Conservation (phyloP, 495 filamentous ascomycete species). For the Cercophora samala region DNA sequence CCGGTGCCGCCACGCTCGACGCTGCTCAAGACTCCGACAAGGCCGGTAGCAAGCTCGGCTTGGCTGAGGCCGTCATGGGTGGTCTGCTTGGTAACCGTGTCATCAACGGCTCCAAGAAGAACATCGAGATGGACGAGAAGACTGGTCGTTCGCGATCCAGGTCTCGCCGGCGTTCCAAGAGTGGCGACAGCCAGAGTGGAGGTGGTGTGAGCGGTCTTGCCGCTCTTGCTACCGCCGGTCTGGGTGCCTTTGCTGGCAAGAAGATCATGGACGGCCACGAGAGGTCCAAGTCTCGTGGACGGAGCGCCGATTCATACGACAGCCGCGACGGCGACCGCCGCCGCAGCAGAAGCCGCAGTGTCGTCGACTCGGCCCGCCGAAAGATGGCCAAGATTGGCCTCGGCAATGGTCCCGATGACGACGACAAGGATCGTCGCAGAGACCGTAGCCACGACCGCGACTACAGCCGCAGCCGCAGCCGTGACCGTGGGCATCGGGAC, state of each 20-base stretch:
- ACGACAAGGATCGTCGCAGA: slow-evolving; percentile 34
- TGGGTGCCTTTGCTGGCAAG: slow-evolving; percentile 78
- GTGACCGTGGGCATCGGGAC: slow-evolving; percentile 34
- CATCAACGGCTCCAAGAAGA: slow-evolving; percentile 69
- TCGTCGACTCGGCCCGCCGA: slow-evolving; percentile 44
- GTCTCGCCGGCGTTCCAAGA: slow-evolving; percentile 50
- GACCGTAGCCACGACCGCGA: slow-evolving; percentile 32
- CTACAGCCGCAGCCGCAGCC: slow-evolving; percentile 29
- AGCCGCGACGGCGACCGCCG: slow-evolving; percentile 41
- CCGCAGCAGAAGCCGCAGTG: slow-evolving; percentile 51
- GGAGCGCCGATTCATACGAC: slow-evolving; percentile 50
- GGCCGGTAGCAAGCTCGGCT: slow-evolving; percentile 59
- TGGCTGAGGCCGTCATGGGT: slow-evolving; percentile 74
- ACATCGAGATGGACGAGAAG: slow-evolving; percentile 52
- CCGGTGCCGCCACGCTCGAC: slow-evolving; percentile 80
- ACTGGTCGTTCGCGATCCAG: slow-evolving; percentile 51
- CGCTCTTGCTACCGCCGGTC: slow-evolving; percentile 68
- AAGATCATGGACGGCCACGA: slow-evolving; percentile 67
- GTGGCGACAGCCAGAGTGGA: slow-evolving; percentile 35
- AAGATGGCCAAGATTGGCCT: slow-evolving; percentile 46
- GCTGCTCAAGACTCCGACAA: slow-evolving; percentile 71
- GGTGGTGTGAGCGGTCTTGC: slow-evolving; percentile 53
- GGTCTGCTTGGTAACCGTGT: slow-evolving; percentile 79
- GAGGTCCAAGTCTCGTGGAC: slow-evolving; percentile 55
- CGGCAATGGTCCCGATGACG: slow-evolving; percentile 46